Base-by-base conservation (phyloP, 257 asterid species). In the Fraxinus pennsylvanica region DNA sequence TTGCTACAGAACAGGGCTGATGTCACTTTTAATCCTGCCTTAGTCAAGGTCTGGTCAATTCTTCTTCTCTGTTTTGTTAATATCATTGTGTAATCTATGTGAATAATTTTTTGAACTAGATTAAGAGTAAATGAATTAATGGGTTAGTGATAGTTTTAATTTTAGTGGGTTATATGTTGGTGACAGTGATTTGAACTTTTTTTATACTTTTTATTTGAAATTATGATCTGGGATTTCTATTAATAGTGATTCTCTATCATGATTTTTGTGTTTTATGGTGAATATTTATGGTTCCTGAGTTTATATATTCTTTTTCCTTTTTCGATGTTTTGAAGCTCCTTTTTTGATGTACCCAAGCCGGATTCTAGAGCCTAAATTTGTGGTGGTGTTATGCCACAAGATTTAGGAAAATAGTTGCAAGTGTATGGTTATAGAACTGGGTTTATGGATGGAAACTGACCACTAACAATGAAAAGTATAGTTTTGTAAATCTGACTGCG, bases 1-100 rank as follows among this genome's bases (percentile, higher is more conserved):
- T 87, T 93, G 89, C 96, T 95, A 25, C 98, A 93, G 91, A 93
- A 93, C 82, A 92, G 87, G 78, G 99, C 99, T 52, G 93, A 93
- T 52, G 87, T 95, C 74, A 70, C 88, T 81, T 92, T 91, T 79
- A 88, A 89, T 87, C 96, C 98, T 80, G 76, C 79, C 76, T 61
- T 83, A 76, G 81, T 91, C 45, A 87, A 93, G 98, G 99, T 89
- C 50, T 54, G 79, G 43, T 91, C 81, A 39, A 83, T n/a, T 75
- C 39, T 79, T 27, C 13, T 75, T 70, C 17, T 9, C 0, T 47
- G 9, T 22, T 73, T 66, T 15, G 45, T 43, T 43, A 43, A 43
- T 13, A 43, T 43, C 52, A 13, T 13, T 45, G 14, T 45, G 4
- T 45, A 45, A 45, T 45, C 0, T 13, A 39, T 45, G 14, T 14